Base-by-base conservation (phyloP, 331 rosid species). In the Acacia concinna region DNA sequence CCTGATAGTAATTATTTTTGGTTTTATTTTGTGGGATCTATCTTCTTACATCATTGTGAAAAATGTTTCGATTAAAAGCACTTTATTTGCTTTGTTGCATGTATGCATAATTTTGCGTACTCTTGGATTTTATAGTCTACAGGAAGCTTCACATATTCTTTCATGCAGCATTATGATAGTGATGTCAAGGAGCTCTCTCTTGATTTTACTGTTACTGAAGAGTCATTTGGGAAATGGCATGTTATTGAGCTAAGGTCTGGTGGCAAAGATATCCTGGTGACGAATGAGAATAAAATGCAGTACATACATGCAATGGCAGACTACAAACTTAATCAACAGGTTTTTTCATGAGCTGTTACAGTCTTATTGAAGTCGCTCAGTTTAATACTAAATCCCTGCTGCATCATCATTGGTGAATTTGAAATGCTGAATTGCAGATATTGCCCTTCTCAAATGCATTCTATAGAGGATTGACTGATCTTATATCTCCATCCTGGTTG, bases 261-360 rank as follows among this genome's bases (percentile, higher is more conserved):
- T 56, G 99, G 99, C 86, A 91, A 90, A 86, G 96, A 96, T 87
- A 79, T 86, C 71, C 79, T 87, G 74, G 99, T 96, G 78, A 87
- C 94, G 82, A 90, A 86, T 74, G 95, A 91, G 89, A 93, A 93
- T 84, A 96, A 88, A 82, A 90, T 96, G 98, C 99, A 96, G 84
- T 93, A 96, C 85, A 89, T 96, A 73, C 97, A 96, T 84, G 99
- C 96, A 47, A 93, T 96, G 80, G 98, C 99, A 52, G 91, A 96
- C 86, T 96, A 93, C 89, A 96, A 96, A 89, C 96, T 96, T 75
- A 93, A 96, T 81, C 91, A 92, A 47, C 99, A 96, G 98, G 99
- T 93, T 81, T 77, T 66, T 72, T 79, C 67, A 78, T 79, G 68
- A 40, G 68, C 76, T 84, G 17, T 62, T 76, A 40, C 68, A 77